Base-by-base conservation (phyloP, 2,329 filamentous ascomycete genomes). In the Claviceps maximensis region DNA sequence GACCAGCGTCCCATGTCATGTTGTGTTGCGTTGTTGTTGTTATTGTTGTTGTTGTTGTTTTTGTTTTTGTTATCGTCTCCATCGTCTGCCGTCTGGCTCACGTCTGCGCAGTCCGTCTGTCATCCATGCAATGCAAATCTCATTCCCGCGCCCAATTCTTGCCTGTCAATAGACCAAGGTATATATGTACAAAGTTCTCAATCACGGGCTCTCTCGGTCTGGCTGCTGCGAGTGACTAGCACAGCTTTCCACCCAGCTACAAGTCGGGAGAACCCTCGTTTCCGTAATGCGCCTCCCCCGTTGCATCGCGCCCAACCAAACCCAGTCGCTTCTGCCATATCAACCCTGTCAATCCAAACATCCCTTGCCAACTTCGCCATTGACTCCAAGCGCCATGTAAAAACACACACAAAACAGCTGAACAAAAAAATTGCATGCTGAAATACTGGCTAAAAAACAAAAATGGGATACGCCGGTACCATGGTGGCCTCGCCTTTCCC, bases 361-460 rank as follows among this genome's bases (percentile, higher is more conserved):
- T 59, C 61, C 65, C 54, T 60, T 58, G 60, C 56, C 61, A 62
- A 62, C 62, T 65, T 63, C 63, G 61, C 66, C 66, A 60, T 57
- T 60, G 62, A 71, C 69, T 70, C 69, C 69, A 60, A 69, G 67
- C 69, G 69, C 69, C 69, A 57, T 67, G 63, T 67, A 62, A 65
- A 62, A 17, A 47, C 17, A 45, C 42, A 63, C 63, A 61, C 60
- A 25, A 65, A 62, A 51, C 54, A 53, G 50, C 49, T 40, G 59
- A 65, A 61, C 61, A 65, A 56, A 65, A 56, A 50, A 52, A 59
- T 58, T 57, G 55, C 58, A 61, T 68, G 65, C 64, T 64, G 59
- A 61, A 63, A 67, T 63, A 67, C 61, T 63, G 46, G 52, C 44
- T 58, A 62, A 63, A 62, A 62, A 67, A 65, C 61, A 62, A 56